Evolutionary conservation across 2,329 filamentous ascomycete species (phyloP), one percentile per base, ranked within the genome.

Genomic region (Metarhizium guizhouense): DNA sequence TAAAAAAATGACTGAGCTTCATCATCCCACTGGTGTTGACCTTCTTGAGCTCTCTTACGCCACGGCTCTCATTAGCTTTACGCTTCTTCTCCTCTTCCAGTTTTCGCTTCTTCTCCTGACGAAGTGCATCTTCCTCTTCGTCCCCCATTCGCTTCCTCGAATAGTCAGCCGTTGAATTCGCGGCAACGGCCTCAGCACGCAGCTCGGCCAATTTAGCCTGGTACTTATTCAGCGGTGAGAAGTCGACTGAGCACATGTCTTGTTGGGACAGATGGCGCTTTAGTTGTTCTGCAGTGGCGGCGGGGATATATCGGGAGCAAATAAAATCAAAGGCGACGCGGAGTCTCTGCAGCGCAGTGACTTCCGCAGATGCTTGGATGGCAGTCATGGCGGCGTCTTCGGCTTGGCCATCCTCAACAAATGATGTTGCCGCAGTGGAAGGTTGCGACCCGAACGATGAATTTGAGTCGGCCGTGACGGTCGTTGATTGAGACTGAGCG

Each of bases 1-100:
- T 84, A 70, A 99, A 99, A 73, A 99, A 99, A 59, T 86, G 82
- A 67, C 89, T 96, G 81, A 99, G 82, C 76, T 97, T 99, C 80
- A 88, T 94, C 94, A 99, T 99, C 1, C 94, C 94, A 25, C 74
- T 83, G 0, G 87, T 92, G 72, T 97, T 88, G 51, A 92, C 93
- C 74, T 97, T 99, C 69, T 88, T 88, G 65, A 99, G 69, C 51
- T 92, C 81, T 67, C 85, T 86, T 1, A 96, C 83, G 0, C 84
- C 92, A 32, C 84, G 79, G 59, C 88, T 94, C 72, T 89, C 82
- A 29, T 76, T 77, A 3, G 81, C 83, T 73, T 95, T 92, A 69
- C 83, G 86, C 74, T 86, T 88, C 57, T 96, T 92, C 57, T 96
- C 92, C 59, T 96, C 93, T 52, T 96, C 91, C 72, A 87, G 84